phyloP scores from a whole-genome alignment of 2,329 filamentous ascomycete species.

The Fragosphaeria purpurea region DNA sequence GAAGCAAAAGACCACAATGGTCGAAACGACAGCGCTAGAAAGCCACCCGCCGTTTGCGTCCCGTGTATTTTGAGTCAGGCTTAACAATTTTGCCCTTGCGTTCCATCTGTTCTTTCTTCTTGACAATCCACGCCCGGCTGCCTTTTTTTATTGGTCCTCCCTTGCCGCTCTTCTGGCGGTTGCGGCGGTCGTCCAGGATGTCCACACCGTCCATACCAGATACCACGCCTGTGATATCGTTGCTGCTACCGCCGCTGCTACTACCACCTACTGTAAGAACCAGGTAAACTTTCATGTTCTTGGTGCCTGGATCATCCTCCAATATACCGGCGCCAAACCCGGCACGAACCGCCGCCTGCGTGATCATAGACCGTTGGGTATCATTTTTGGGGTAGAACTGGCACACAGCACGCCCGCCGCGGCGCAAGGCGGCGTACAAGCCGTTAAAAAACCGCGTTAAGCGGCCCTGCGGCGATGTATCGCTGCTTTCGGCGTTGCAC shows the following conservation, averaged over 20 bases:
- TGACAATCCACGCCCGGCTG: constrained; percentile 72
- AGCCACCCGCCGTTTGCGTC: constrained; percentile 74
- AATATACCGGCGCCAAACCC: constrained; percentile 92
- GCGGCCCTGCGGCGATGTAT: constrained; percentile 69
- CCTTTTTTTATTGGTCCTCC: constrained; percentile 59
- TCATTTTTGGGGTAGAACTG: constrained; percentile 99
- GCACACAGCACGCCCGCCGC: constrained; percentile 84
- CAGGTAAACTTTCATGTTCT: constrained; percentile 93
- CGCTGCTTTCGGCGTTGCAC: constrained; percentile 85
- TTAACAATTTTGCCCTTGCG: constrained; percentile 93
- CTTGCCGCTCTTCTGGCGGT: constrained; percentile 34
- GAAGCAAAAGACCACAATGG: too few relatives aligned
- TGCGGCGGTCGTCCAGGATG: constrained; percentile 59
- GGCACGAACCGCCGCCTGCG: constrained; percentile 77
- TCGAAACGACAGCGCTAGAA: constrained; percentile 33
- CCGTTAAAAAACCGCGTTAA: constrained; percentile 85
- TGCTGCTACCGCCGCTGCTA: constrained; percentile 38
- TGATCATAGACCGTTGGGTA: constrained; percentile 84
- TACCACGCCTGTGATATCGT: constrained; percentile 86
- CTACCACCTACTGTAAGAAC: constrained; percentile 77
- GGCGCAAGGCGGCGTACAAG: constrained; percentile 70
- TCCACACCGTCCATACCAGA: constrained; percentile 82
- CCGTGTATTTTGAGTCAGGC: constrained; percentile 84
- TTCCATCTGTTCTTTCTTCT: constrained; percentile 90
- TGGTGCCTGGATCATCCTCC: constrained; percentile 92